Percentiles rank a stretch among this genome's conserved stretches.
These are phyloP conservation scores for Ilex asprella DNA, from an alignment of 257 asterid genomes.

Conservation along the genomic window DNA sequence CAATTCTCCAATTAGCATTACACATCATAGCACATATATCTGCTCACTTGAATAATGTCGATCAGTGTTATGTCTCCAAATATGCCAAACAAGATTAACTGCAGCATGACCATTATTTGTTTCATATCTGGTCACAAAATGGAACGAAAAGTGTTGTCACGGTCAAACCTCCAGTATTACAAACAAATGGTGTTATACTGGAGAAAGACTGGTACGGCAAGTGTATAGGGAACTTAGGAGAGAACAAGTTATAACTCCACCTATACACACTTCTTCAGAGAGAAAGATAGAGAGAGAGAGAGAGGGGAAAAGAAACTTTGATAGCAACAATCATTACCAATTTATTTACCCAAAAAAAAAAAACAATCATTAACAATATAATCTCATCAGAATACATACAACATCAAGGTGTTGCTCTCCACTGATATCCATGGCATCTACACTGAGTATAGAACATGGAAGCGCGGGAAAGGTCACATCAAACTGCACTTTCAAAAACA, in stretches of 20 bases:
- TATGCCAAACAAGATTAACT: no score
- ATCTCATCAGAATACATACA: slow-evolving; percentile 44
- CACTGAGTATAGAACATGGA: slow-evolving; percentile 84
- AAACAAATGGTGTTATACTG: no score
- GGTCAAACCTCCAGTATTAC: no score
- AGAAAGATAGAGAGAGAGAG: not conserved
- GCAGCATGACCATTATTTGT: no score
- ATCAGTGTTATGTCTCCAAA: no score
- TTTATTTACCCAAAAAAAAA: no score
- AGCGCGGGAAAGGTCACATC: slow-evolving; percentile 98
- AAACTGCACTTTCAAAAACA: slow-evolving; percentile 64
- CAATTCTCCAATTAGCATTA: no score
- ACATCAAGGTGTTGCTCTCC: slow-evolving; percentile 99
- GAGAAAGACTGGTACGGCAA: not conserved
- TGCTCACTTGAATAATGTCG: no score
- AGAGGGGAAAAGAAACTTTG: no score
- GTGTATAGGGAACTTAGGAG: not conserved
- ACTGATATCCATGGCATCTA: slow-evolving; percentile 98
- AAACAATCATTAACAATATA: not conserved
- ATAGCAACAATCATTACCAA: not conserved
- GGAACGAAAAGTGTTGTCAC: no score
- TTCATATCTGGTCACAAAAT: no score
- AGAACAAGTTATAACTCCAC: not conserved
- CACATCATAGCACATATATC: no score
- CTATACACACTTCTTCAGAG: not conserved